phyloP scores from a whole-genome alignment of 495 filamentous ascomycete species.

The Penicillium cinerascens region DNA sequence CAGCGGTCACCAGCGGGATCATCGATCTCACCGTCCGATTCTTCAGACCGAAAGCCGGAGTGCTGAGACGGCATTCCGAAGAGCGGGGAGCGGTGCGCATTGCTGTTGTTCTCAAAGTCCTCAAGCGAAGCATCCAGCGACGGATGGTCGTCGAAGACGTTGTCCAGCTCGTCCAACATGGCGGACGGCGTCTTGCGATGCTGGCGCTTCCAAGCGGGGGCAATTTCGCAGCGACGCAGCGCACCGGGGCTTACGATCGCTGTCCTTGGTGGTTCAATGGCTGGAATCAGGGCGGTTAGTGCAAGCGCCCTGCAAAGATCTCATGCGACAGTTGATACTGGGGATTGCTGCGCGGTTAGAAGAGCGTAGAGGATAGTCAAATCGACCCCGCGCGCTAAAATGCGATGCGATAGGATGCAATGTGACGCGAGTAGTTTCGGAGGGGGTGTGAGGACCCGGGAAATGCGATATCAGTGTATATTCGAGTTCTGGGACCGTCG shows the following conservation, averaged over 20 bases:
- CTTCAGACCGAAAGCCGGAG: constrained; percentile 70
- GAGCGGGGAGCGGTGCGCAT: constrained; percentile 48
- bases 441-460: constrained; percentile 11
- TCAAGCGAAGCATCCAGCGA: constrained; percentile 70
- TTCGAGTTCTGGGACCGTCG: background rate
- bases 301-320: constrained; percentile 8
- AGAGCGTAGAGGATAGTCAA: constrained; percentile 4
- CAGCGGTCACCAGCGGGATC: constrained; percentile 46
- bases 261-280: constrained; percentile 2
- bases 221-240: constrained; percentile 19
- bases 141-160: constrained; percentile 62
- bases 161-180: constrained; percentile 48
- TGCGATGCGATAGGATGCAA: constrained; percentile 12
- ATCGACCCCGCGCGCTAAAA: constrained; percentile 18
- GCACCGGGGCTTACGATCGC: constrained; percentile 14
- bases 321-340: constrained; percentile 14
- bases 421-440: constrained; percentile 12
- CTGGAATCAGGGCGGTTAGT: constrained; percentile 18
- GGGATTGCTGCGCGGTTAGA: background rate
- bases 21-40: constrained; percentile 47
- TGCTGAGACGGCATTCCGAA: constrained; percentile 67
- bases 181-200: constrained; percentile 38
- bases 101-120: constrained; percentile 65
- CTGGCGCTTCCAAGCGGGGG: constrained; percentile 20
- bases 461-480: background rate